Base-by-base conservation (phyloP, 805 yeast genomes). In the Isabelozyma pseudorhagii region DNA sequence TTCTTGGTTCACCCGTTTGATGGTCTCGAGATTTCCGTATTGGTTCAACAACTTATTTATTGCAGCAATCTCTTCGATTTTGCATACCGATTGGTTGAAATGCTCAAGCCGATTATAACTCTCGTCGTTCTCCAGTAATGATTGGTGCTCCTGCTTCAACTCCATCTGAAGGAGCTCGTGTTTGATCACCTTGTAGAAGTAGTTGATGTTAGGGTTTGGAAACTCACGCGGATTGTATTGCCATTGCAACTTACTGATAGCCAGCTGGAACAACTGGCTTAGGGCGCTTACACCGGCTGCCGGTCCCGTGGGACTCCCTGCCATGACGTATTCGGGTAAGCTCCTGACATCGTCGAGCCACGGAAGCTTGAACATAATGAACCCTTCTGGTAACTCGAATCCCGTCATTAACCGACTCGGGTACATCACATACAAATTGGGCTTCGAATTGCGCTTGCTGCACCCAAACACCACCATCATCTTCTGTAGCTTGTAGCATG, bases 401-500 rank as follows among this genome's bases (percentile, higher is more conserved):
- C 46, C 52, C 11, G 53, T 50, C 7, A 48, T 49, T 11, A 57
- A 40, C 52, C 59, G 56, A 0, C 87, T 79, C 0, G 96, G 87
- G 34, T 82, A 70, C 50, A 91, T 56, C 1, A 85, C 81, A 58
- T 77, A 83, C 42, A 87, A 52, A 3, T 68, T 52, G 0, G 96
- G 94, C 34, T 75, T 61, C 0, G 88, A 63, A 45, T 75, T 75
- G 42, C 64, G 68, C 50, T 84, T 78, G 6, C 75, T 57, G 57
- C 83, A 81, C 0, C 96, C 93, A 83, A 90, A 89, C 4, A 87
- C 78, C 7, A 93, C 67, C 0, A 88, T 94, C 57, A 78, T 82
- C 57, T 79, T 79, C 2, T 74, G 59, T 40, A 77, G 70, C 44
- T 74, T 74, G 4, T 68, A 61, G 66, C 94, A 67, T 3, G 84